A percentile compares a stretch with the other conserved stretches of the same genome.
Evolutionary conservation across 2,329 filamentous ascomycete species (phyloP).

Genomic region (Cercospora sp.): DNA sequence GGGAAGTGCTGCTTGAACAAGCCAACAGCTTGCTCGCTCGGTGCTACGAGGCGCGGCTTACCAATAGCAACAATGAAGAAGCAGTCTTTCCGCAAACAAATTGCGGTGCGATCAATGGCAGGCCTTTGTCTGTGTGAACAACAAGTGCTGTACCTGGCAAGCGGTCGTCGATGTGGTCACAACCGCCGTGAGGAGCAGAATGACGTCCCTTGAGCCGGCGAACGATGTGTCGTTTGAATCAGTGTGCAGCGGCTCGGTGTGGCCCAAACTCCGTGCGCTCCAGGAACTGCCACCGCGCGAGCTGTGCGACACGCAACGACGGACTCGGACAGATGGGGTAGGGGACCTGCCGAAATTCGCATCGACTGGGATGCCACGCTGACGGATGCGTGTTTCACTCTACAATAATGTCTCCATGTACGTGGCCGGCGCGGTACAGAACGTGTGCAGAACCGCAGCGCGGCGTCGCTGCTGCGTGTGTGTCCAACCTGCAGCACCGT

Average conservation of each 20-base stretch:
- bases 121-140: background rate
- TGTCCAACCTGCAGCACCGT: background rate
- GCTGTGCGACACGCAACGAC: background rate
- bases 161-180: background rate
- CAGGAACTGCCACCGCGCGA: background rate
- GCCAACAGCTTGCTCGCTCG: background rate
- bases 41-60: constrained; percentile 3
- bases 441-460: background rate
- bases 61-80: background rate
- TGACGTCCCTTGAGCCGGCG: background rate
- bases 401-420: background rate
- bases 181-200: background rate
- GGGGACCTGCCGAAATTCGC: background rate
- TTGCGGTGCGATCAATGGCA: background rate
- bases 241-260: constrained; percentile 2
- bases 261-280: background rate
- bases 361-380: background rate
- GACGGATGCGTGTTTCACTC: background rate
- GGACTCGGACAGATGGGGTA: background rate
- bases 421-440: background rate
- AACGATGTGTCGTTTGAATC: background rate
- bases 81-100: constrained; percentile 4
- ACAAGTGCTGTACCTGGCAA: background rate
- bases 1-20: background rate
- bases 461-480: background rate